Evolutionary conservation across 768 basidiomycete genomes (phyloP).

Genomic region (Lactarius deliciosus): DNA sequence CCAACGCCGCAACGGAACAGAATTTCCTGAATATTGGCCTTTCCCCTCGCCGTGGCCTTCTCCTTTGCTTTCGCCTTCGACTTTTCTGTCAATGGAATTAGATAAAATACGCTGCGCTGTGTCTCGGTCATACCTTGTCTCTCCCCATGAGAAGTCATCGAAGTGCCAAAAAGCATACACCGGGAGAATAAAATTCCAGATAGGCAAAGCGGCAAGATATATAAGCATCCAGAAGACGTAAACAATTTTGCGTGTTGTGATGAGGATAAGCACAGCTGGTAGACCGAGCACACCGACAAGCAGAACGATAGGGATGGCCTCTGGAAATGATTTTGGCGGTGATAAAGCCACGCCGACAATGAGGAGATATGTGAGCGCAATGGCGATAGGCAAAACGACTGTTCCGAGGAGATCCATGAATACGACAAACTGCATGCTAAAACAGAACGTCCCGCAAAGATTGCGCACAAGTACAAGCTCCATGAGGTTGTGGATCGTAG

Average conservation of each 20-base stretch:
- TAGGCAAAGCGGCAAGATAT: slow-evolving; percentile 87
- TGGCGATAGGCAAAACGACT: slow-evolving; percentile 91
- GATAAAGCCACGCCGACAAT: slow-evolving; percentile 75
- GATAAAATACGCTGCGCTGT: neutral
- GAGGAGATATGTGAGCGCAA: slow-evolving; percentile 84
- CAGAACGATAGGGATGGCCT: slow-evolving; percentile 91
- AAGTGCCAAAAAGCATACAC: slow-evolving; percentile 99
- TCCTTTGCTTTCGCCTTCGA: slow-evolving; percentile 85
- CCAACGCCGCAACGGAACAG: slow-evolving; percentile 95
- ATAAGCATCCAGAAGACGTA: slow-evolving; percentile 99
- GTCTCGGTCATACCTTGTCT: slow-evolving; percentile 71
- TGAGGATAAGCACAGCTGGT: slow-evolving; percentile 86
- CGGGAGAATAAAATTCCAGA: slow-evolving; percentile 95
- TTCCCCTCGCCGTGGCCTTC: slow-evolving; percentile 74
- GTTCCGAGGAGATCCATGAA: slow-evolving; percentile 96
- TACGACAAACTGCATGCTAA: slow-evolving; percentile 99
- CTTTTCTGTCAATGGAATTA: slow-evolving; percentile 60
- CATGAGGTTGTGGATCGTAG: slow-evolving; percentile 99
- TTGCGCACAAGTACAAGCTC: slow-evolving; percentile 96
- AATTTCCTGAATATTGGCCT: slow-evolving; percentile 49
- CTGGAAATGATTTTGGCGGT: slow-evolving; percentile 83
- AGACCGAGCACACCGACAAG: slow-evolving; percentile 90
- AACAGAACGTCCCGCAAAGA: slow-evolving; percentile 98
- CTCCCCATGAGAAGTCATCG: slow-evolving; percentile 99
- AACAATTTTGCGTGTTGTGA: slow-evolving; percentile 92